Evolutionary conservation across 805 yeast species (phyloP).

Genomic region (Schwanniomyces vanrijiae): DNA sequence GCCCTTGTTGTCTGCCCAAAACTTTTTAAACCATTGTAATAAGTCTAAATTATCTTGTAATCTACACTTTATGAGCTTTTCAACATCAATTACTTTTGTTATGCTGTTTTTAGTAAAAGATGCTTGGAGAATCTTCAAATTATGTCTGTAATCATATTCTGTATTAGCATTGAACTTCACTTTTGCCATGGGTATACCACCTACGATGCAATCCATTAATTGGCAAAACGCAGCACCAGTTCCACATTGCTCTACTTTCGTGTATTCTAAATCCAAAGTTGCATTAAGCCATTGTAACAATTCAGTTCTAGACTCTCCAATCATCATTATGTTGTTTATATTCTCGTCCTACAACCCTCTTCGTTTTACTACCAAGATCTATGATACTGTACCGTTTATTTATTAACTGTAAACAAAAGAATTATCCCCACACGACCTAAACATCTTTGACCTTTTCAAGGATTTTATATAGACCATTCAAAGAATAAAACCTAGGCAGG

Average conservation of each 20-base stretch:
- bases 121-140: slow-evolving; percentile 83
- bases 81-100: slow-evolving; percentile 76
- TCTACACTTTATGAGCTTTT: slow-evolving; percentile 77
- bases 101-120: slow-evolving; percentile 72
- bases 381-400: background rate
- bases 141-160: slow-evolving; percentile 75
- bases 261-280: slow-evolving; percentile 60
- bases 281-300: slow-evolving; percentile 82
- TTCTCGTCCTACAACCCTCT: background rate
- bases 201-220: slow-evolving; percentile 79
- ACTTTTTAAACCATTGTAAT: slow-evolving; percentile 85
- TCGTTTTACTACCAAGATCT: background rate
- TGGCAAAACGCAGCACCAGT: slow-evolving; percentile 95
- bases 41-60: slow-evolving; percentile 94
- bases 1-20: slow-evolving; percentile 76
- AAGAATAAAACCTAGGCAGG: too few species aligned
- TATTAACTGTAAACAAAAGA: background rate
- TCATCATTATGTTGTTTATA: slow-evolving; percentile 9
- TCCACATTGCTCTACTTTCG: slow-evolving; percentile 91
- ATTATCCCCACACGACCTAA: background rate
- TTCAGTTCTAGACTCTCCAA: slow-evolving; percentile 81
- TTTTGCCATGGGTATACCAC: slow-evolving; percentile 77
- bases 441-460: background rate
- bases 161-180: slow-evolving; percentile 65
- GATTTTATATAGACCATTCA: too few species aligned